These are phyloP conservation scores for Ustulina deusta DNA, from an alignment of 2,329 filamentous ascomycete species.

Conservation along the genomic window DNA sequence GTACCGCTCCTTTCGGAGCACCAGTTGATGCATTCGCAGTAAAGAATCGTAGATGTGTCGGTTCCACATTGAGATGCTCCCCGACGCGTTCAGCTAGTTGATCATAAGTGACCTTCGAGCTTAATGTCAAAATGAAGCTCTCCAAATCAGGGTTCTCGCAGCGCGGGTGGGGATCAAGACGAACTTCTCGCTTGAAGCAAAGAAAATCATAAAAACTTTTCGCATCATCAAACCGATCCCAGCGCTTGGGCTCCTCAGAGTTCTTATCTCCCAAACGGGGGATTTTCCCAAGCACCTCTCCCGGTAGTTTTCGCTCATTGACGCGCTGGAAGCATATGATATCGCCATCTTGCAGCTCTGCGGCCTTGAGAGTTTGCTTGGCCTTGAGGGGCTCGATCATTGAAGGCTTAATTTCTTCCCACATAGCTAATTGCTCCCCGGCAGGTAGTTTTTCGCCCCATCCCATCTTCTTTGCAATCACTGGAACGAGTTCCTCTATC, in stretches of 20 bases:
- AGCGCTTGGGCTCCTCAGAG: conserved; percentile 55
- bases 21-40: conserved; percentile 82
- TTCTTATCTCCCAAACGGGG: conserved; percentile 56
- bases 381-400: conserved; percentile 97
- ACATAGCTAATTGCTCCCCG: conserved; percentile 75
- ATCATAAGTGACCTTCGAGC: conserved; percentile 90
- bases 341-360: conserved; percentile 96
- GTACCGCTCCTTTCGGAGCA: conserved; percentile 82
- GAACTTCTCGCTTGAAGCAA: conserved; percentile 82
- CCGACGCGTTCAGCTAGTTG: conserved; percentile 86
- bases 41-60: conserved; percentile 91
- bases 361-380: conserved; percentile 88
- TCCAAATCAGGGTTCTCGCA: conserved; percentile 70
- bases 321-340: conserved; percentile 92
- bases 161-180: conserved; percentile 77
- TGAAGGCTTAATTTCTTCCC: conserved; percentile 96
- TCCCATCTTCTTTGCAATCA: conserved; percentile 84
- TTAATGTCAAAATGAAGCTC: conserved; percentile 81
- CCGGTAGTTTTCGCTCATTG: conserved; percentile 60
- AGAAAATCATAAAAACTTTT: conserved; percentile 94
- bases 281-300: conserved; percentile 55
- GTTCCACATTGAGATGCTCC: conserved; percentile 78
- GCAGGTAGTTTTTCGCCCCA: conserved; percentile 81
- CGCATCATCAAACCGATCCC: conserved; percentile 75
- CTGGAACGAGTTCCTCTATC: conserved; percentile 82